phyloP scores from a whole-genome alignment of 441 rosid species.

The Bocquillonia castaneifolia region DNA sequence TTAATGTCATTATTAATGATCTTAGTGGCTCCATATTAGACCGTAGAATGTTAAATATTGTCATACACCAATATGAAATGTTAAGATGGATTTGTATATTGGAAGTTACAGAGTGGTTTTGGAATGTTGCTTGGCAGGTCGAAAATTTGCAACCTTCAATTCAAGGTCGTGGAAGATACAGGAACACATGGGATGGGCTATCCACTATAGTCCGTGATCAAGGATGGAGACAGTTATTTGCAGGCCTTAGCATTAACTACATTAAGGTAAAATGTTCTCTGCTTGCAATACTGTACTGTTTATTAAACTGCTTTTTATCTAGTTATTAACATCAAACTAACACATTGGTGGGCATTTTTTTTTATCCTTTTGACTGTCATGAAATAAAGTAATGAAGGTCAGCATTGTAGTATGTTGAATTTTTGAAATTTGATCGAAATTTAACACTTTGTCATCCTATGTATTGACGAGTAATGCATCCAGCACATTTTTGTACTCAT shows the following conservation, averaged over 20 bases:
- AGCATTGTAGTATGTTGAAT: background rate
- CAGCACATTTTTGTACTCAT: background rate
- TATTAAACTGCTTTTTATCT: background rate
- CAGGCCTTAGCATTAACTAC: constrained; percentile 92
- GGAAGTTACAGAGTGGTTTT: background rate
- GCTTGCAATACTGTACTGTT: background rate
- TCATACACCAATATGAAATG: background rate
- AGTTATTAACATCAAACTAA: background rate
- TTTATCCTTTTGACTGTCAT: background rate
- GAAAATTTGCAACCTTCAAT: constrained; percentile 55
- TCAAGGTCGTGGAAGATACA: constrained; percentile 50
- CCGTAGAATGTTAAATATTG: background rate
- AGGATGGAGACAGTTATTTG: constrained; percentile 92
- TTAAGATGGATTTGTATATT: background rate
- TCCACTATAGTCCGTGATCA: constrained; percentile 58
- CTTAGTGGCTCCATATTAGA: no score
- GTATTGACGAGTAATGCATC: background rate
- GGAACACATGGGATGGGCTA: constrained; percentile 68
- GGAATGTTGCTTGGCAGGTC: constrained; percentile 43
- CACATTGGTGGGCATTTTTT: no score
- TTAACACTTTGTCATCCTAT: background rate
- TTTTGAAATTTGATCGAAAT: background rate
- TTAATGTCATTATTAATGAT: background rate
- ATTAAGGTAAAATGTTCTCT: constrained; percentile 52
- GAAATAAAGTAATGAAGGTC: background rate